Percentiles rank a stretch among this genome's conserved stretches.
These are phyloP conservation scores for Strigomonas galati DNA, from an alignment of 208 protist genomes.

Conservation along the genomic window DNA sequence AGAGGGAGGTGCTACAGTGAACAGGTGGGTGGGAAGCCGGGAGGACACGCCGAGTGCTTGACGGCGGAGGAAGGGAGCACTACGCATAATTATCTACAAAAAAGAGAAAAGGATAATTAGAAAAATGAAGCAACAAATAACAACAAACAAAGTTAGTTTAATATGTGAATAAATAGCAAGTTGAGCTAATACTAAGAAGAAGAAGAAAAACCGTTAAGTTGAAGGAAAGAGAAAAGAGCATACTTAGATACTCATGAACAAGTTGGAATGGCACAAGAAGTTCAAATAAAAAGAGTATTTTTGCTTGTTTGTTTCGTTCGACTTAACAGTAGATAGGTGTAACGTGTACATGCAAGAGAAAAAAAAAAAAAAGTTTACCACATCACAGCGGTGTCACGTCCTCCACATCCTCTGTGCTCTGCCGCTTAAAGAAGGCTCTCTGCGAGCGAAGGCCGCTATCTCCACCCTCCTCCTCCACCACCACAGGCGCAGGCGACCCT, in stretches of 20 bases:
- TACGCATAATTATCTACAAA: conserved; percentile 1
- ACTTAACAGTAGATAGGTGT: not conserved
- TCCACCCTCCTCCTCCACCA: not conserved
- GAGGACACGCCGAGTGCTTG: no score
- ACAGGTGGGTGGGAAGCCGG: not conserved
- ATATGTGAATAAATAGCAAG: not conserved
- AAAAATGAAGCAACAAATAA: conserved; percentile 6
- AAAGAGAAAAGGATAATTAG: not conserved
- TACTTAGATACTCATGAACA: not conserved
- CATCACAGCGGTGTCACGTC: conserved; percentile 43
- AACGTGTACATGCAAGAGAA: not conserved
- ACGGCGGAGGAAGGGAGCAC: conserved; percentile 3
- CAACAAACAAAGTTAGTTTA: conserved; percentile 7
- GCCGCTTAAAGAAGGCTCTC: not conserved
- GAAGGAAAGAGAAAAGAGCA: not conserved
- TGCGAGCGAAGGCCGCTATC: not conserved
- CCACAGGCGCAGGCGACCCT: not conserved
- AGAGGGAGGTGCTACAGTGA: no score
- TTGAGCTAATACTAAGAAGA: not conserved
- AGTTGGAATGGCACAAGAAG: not conserved
- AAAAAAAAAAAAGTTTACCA: not conserved
- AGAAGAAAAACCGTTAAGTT: not conserved
- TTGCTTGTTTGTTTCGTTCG: no score
- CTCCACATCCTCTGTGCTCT: conserved; percentile 37
- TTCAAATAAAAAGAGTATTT: not conserved